phyloP scores from a whole-genome alignment of 2,329 filamentous ascomycete species.

The Nothophaeocryptopus gaeumannii region DNA sequence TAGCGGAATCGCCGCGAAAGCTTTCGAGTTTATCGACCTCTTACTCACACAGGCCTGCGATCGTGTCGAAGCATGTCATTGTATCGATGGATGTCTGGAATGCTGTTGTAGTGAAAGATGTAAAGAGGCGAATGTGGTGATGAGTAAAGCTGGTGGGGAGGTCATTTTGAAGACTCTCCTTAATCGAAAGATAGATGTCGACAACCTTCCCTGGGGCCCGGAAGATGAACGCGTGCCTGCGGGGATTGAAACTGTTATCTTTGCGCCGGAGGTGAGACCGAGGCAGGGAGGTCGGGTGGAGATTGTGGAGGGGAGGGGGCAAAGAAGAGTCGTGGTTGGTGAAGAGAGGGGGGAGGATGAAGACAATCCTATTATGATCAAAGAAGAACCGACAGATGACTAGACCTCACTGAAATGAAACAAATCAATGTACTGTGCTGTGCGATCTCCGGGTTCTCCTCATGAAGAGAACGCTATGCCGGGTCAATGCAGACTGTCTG shows the following conservation, averaged over 20 bases:
- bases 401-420: background rate
- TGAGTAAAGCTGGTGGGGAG: slow-evolving; percentile 84
- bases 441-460: no score
- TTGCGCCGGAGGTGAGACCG: slow-evolving; percentile 64
- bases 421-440: background rate
- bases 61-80: slow-evolving; percentile 73
- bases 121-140: slow-evolving; percentile 82
- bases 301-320: slow-evolving; percentile 37
- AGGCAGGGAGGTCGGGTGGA: slow-evolving; percentile 41
- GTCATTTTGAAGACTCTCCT: slow-evolving; percentile 77
- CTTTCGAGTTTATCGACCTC: slow-evolving; percentile 85
- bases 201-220: slow-evolving; percentile 80
- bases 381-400: slow-evolving; percentile 34
- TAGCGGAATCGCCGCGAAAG: slow-evolving; percentile 83
- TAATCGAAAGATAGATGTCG: slow-evolving; percentile 74
- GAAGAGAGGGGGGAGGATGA: slow-evolving; percentile 18
- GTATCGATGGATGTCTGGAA: slow-evolving; percentile 78
- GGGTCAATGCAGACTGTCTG: no score
- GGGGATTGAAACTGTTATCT: slow-evolving; percentile 78
- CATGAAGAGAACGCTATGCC: no score
- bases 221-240: slow-evolving; percentile 64
- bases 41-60: slow-evolving; percentile 72
- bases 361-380: slow-evolving; percentile 30
- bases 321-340: slow-evolving; percentile 29
- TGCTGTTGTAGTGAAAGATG: slow-evolving; percentile 85